Conservation (phyloP, 805 yeast species). For the Kregervanrija pseudodelftensis region DNA sequence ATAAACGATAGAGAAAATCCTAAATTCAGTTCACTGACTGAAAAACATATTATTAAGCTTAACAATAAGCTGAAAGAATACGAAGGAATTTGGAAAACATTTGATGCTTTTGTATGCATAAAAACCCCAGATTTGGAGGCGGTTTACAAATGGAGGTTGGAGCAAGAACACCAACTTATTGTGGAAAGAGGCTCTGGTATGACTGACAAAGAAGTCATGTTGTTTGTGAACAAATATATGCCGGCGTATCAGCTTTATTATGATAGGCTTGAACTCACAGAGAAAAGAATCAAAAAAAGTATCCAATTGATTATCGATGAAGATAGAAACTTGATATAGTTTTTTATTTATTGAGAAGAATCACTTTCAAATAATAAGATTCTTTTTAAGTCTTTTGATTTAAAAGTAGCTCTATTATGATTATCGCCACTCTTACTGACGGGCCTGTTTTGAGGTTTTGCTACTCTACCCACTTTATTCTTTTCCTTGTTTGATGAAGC, state of each 20-base stretch:
- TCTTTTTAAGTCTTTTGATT: neutral
- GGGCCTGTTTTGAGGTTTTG: too few relatives aligned
- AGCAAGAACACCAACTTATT: conserved; percentile 65
- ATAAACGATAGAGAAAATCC: conserved; percentile 12
- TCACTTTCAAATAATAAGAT: neutral
- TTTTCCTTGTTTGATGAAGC: too few relatives aligned
- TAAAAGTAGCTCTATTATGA: neutral
- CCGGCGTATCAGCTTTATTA: conserved; percentile 75
- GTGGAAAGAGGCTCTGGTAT: conserved; percentile 59
- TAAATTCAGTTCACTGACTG: conserved; percentile 14
- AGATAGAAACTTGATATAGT: neutral
- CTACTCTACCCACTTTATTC: too few relatives aligned
- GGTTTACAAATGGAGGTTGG: conserved; percentile 72
- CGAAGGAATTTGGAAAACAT: conserved; percentile 44
- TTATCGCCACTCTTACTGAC: too few relatives aligned
- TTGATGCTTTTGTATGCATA: conserved; percentile 56
- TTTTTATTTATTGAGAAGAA: conserved; percentile 1
- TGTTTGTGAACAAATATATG: conserved; percentile 79
- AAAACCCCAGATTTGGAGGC: conserved; percentile 51
- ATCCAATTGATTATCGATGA: conserved; percentile 9
- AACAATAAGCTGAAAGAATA: conserved; percentile 50
- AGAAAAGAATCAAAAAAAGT: conserved; percentile 2
- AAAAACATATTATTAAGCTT: conserved; percentile 29
- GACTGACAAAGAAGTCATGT: conserved; percentile 61
- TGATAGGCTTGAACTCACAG: conserved; percentile 10